Evolutionary conservation across 2,329 filamentous ascomycete species (phyloP).

Genomic region (Hypoxylon sp.): DNA sequence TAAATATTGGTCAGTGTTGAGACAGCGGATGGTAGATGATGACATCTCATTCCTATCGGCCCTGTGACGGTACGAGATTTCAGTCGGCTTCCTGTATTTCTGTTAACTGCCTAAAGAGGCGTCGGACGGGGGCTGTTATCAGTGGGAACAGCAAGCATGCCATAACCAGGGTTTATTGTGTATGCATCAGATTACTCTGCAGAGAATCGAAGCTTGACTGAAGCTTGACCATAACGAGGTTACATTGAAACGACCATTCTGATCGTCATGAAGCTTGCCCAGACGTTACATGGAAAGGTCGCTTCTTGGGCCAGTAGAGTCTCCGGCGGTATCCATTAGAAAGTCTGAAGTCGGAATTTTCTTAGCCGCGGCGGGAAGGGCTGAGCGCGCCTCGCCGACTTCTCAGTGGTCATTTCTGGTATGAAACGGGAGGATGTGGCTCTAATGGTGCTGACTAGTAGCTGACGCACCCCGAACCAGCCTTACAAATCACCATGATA

Average conservation of each 20-base stretch:
- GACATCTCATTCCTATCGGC: constrained; percentile 4
- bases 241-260: constrained; percentile 11
- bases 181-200: constrained; percentile 13
- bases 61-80: background rate
- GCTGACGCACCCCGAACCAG: constrained; percentile 27
- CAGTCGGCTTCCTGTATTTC: background rate
- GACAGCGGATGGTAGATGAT: background rate
- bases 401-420: constrained; percentile 9
- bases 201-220: constrained; percentile 9
- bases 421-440: constrained; percentile 15
- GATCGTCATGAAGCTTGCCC: constrained; percentile 5
- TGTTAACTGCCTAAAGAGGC: constrained; percentile 33
- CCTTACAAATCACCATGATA: constrained; percentile 29
- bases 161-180: constrained; percentile 6
- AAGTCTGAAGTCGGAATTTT: constrained; percentile 25
- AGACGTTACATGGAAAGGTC: constrained; percentile 18
- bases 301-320: constrained; percentile 24
- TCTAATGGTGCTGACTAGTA: constrained; percentile 31
- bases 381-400: constrained; percentile 12
- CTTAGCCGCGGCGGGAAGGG: constrained; percentile 23
- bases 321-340: background rate
- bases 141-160: constrained; percentile 11
- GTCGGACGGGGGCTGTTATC: constrained; percentile 16
- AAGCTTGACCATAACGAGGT: constrained; percentile 18
- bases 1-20: background rate